A percentile compares a stretch with the other conserved stretches of the same genome.
Evolutionary conservation across 73 alveolate species (phyloP).

Genomic region (Tetrahymena malaccensis): DNA sequence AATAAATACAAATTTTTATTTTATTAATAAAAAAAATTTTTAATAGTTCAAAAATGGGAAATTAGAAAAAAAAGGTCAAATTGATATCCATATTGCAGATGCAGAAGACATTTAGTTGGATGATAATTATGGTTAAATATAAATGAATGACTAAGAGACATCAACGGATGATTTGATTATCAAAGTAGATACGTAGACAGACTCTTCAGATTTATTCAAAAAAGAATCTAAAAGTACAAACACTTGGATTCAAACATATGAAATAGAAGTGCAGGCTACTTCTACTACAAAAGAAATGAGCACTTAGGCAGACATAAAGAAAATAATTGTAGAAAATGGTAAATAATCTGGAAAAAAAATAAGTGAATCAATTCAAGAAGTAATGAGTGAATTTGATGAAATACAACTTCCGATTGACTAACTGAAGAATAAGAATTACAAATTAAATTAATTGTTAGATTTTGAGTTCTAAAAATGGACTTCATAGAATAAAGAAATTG

Average conservation of each 20-base stretch:
- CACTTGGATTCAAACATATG: not conserved
- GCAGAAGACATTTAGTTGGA: not conserved
- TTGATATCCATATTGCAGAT: not conserved
- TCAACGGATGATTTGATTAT: not conserved
- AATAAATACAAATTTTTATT: too few relatives aligned
- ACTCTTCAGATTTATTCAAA: not conserved
- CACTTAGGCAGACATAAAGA: not conserved
- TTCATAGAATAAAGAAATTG: not conserved
- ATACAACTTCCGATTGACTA: not conserved
- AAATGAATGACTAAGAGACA: not conserved
- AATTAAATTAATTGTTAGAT: not conserved
- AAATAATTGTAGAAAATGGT: not conserved
- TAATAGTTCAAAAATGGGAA: not conserved
- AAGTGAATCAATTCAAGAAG: not conserved
- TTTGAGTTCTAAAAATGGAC: not conserved
- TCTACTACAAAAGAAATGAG: not conserved
- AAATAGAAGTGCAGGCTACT: not conserved
- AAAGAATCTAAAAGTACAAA: not conserved
- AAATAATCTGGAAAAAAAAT: not conserved
- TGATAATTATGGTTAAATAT: not conserved
- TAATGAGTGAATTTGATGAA: not conserved
- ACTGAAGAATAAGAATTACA: not conserved
- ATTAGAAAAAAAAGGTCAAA: not conserved
- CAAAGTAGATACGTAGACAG: not conserved
- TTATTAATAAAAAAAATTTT: not conserved